phyloP scores from a whole-genome alignment of 495 filamentous ascomycete genomes.

The Hyaloscypha bicolor region DNA sequence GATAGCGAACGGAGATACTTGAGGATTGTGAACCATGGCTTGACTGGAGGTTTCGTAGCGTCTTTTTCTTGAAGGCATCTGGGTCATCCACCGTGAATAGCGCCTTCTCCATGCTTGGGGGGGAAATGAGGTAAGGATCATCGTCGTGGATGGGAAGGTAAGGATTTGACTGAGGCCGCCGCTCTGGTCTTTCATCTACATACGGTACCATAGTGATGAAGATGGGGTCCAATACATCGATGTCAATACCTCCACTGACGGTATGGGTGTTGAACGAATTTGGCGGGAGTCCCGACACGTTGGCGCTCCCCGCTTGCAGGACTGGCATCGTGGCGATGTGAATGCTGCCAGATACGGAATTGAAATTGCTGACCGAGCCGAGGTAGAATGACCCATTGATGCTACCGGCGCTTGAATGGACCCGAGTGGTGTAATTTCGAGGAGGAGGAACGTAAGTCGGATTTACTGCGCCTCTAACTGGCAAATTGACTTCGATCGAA shows the following conservation, averaged over 20 bases:
- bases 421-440: conserved; percentile 31
- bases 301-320: conserved; percentile 3
- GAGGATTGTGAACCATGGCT: conserved; percentile 21
- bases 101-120: not conserved
- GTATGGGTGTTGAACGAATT: conserved; percentile 25
- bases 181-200: not conserved
- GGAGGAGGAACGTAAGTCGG: conserved; percentile 19
- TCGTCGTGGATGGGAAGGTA: conserved; percentile 14
- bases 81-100: not conserved
- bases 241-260: conserved; percentile 16
- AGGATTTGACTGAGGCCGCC: not conserved
- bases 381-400: conserved; percentile 30
- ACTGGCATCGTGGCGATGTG: conserved; percentile 21
- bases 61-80: not conserved
- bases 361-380: conserved; percentile 24
- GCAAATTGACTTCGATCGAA: conserved; percentile 20
- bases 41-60: conserved; percentile 19
- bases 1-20: conserved; percentile 19
- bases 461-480: conserved; percentile 4
- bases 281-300: not conserved
- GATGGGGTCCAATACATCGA: conserved; percentile 25
- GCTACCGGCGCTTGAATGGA: conserved; percentile 23
- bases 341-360: conserved; percentile 23
- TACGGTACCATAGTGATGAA: conserved; percentile 17
- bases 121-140: conserved; percentile 24